These are phyloP conservation scores for Penicillium freii DNA, from an alignment of 2,329 filamentous ascomycete species.

Conservation along the genomic window DNA sequence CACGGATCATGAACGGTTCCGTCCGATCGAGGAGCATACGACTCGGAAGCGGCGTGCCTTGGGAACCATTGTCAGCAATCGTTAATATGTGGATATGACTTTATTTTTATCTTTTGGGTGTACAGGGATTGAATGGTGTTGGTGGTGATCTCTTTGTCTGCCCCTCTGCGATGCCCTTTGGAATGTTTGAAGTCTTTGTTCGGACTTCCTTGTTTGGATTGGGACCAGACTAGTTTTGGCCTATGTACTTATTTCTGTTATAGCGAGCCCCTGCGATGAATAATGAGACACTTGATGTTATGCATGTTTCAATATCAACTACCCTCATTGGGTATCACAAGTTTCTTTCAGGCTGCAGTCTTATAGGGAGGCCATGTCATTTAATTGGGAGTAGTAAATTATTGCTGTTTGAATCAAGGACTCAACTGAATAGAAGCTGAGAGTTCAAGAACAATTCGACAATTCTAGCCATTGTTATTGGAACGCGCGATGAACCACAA, in stretches of 20 bases:
- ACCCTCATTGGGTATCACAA: constrained; percentile 1
- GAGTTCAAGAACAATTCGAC: background rate
- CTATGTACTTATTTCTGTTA: constrained; percentile 14
- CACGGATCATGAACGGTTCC: constrained; percentile 61
- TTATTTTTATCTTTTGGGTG: constrained; percentile 10
- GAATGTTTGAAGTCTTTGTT: constrained; percentile 1
- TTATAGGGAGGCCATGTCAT: background rate
- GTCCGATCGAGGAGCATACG: constrained; percentile 25
- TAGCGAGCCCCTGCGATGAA: constrained; percentile 25
- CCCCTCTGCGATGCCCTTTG: background rate
- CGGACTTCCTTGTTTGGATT: constrained; percentile 14
- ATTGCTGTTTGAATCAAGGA: background rate
- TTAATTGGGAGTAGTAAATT: background rate
- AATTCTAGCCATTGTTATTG: background rate
- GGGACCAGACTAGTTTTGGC: constrained; percentile 3
- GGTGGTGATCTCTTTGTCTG: constrained; percentile 15
- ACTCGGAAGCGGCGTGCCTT: constrained; percentile 33
- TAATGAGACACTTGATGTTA: constrained; percentile 23
- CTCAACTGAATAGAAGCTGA: background rate
- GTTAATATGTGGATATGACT: constrained; percentile 15
- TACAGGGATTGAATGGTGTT: constrained; percentile 18
- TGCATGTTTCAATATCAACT: constrained; percentile 14
- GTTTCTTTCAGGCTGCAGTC: constrained; percentile 4
- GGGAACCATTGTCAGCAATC: constrained; percentile 31
- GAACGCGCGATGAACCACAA: background rate